Percentiles rank a stretch among this genome's conserved stretches.
Evolutionary conservation across 2,329 filamentous ascomycete species (phyloP).

Genomic region (Sporothrix brasiliensis): DNA sequence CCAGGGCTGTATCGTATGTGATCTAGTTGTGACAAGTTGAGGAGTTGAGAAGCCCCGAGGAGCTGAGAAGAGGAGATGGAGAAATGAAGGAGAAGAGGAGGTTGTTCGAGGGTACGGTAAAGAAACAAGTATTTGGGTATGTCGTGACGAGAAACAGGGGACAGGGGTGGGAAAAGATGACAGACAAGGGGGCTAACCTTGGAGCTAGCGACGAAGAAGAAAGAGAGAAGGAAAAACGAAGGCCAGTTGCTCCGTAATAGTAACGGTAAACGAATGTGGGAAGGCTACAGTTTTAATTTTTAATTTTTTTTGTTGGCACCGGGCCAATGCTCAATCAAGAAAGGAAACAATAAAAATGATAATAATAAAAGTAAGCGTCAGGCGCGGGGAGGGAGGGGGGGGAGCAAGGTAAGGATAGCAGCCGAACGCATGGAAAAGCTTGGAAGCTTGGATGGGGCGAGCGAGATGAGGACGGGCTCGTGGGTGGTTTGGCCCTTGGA

Average conservation of each 20-base stretch:
- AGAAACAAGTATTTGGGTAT: not conserved
- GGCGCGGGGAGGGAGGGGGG: not conserved
- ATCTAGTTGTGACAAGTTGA: not conserved
- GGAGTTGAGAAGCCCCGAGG: not conserved
- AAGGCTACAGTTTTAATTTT: conserved; percentile 10
- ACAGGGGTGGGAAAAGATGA: not conserved
- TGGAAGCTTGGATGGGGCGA: conserved; percentile 17
- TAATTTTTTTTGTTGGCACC: not conserved
- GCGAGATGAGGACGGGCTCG: conserved; percentile 6
- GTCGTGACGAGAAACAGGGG: not conserved
- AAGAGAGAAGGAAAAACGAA: conserved; percentile 1
- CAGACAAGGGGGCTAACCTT: not conserved
- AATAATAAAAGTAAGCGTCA: not conserved
- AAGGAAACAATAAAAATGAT: not conserved
- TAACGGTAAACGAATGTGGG: not conserved
- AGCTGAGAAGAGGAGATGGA: not conserved
- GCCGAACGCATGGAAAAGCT: conserved; percentile 20
- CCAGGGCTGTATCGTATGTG: not conserved
- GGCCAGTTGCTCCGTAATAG: not conserved
- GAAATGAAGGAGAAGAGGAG: not conserved
- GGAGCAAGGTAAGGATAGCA: not conserved
- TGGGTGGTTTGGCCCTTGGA: not conserved
- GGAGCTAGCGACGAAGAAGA: conserved; percentile 13
- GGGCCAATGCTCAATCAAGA: conserved; percentile 19
- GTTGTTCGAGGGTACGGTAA: conserved; percentile 4